These are phyloP conservation scores for Leccinum obscurum DNA, from an alignment of 768 basidiomycete species.

Conservation along the genomic window DNA sequence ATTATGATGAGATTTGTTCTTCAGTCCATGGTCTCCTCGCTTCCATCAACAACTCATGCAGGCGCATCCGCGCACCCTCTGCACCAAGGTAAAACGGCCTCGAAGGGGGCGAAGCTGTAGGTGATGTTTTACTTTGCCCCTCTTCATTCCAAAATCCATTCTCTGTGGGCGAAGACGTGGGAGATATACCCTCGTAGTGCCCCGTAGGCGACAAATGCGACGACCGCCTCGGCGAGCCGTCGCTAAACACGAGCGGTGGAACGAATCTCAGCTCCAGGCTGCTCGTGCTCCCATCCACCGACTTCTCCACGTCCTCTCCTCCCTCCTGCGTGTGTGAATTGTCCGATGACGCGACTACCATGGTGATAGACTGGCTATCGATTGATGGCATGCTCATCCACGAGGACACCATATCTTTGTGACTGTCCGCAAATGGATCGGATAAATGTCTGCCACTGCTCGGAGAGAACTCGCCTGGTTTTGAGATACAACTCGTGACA, in stretches of 20 bases:
- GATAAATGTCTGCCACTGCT: slow-evolving; percentile 11
- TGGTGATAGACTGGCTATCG: background rate
- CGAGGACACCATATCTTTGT: slow-evolving; percentile 9
- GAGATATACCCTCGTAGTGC: slow-evolving; percentile 17
- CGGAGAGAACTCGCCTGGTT: slow-evolving; percentile 11
- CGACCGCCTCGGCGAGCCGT: slow-evolving; percentile 2
- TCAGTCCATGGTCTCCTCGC: slow-evolving; percentile 8
- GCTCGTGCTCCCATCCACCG: slow-evolving; percentile 12
- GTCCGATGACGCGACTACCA: background rate
- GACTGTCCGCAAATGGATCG: slow-evolving; percentile 20
- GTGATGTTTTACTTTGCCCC: background rate
- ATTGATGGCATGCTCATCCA: slow-evolving; percentile 4
- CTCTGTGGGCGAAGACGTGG: background rate
- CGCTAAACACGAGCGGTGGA: slow-evolving; percentile 6
- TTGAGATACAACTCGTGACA: background rate
- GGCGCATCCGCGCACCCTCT: slow-evolving; percentile 11
- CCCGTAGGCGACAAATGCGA: slow-evolving; percentile 15
- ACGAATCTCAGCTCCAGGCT: slow-evolving; percentile 23
- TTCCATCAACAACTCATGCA: slow-evolving; percentile 20
- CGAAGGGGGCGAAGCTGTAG: background rate
- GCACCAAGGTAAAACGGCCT: slow-evolving; percentile 9
- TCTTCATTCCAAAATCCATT: background rate
- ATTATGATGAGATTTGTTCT: background rate
- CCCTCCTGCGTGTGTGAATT: background rate
- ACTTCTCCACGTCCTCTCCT: background rate